Base-by-base conservation (phyloP, 352 stramenopile species). In the Phytopythium montanum region DNA sequence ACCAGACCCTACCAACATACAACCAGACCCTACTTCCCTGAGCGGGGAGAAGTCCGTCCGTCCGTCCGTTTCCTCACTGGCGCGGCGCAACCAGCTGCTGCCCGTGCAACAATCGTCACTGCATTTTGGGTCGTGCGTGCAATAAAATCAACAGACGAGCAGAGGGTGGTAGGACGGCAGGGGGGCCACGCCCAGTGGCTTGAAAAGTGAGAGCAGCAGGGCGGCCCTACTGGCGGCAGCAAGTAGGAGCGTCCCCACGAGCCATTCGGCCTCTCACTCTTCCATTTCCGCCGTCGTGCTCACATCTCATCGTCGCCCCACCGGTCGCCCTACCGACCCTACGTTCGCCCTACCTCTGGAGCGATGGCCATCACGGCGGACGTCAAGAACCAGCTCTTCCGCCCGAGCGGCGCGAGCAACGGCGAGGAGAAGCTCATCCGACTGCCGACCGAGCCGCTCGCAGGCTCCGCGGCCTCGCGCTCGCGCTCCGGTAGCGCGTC, bases 311-410 rank as follows among this genome's bases (percentile, higher is more conserved):
- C n/a, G n/a, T n/a, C 51, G 12, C 33, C 33, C 33, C 14, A 39
- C n/a, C 25, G 19, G n/a, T 21, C 19, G 16, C 14, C 9, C 10
- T 23, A 18, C 14, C 51, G 9, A 13, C 14, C 9, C 10, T 23
- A 18, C 14, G 33, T 5, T 3, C 38, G 16, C 14, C 18, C 54
- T 19, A 19, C 14, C 54, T 25, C 14, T n/a, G 8, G 36, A 36
- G 31, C 31, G 25, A 79, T 80, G 72, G 66, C 72, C n/a, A 80
- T 80, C 59, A 77, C 72, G 9, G 66, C 69, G 14, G 69, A 80
- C 56, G 72, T 80, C 63, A 80, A 77, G 59, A 80, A 38, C 59
- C 72, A 80, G 68, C 65, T 80, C 48, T 80, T 80, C 63, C 68
- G 61, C 46, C 59, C 55, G 18, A 52, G 36, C 26, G 18, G 39